Conservation (phyloP, 2,329 filamentous ascomycete species). For the Fusarium begoniae region DNA sequence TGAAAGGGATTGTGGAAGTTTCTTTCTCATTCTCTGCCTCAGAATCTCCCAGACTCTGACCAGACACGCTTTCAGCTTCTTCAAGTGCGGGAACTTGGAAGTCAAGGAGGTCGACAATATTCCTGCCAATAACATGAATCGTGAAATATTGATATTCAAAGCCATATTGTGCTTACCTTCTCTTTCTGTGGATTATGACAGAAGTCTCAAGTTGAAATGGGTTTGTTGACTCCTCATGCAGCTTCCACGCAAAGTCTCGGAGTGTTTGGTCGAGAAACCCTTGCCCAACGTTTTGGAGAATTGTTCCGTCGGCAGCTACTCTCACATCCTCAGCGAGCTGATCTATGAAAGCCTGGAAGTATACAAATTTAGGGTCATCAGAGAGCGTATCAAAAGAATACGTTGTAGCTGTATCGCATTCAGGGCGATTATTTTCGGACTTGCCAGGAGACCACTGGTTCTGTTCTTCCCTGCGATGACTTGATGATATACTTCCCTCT, state of each 20-base stretch:
- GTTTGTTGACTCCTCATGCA: not conserved
- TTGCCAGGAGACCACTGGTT: rapidly evolving
- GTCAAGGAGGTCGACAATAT: not conserved
- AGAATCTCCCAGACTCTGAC: rapidly evolving
- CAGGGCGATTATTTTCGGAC: rapidly evolving
- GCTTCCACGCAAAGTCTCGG: slow-evolving; percentile 1
- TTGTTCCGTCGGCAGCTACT: rapidly evolving
- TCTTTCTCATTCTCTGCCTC: rapidly evolving
- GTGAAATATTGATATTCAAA: not conserved
- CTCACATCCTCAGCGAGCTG: not conserved
- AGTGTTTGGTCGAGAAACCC: rapidly evolving
- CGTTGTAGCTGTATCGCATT: not conserved
- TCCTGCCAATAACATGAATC: not conserved
- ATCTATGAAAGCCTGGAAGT: not conserved
- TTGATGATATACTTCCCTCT: rapidly evolving
- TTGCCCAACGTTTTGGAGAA: not conserved
- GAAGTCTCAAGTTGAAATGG: not conserved
- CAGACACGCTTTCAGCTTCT: not conserved
- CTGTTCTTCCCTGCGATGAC: rapidly evolving
- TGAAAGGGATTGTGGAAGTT: not conserved
- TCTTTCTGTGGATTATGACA: not conserved
- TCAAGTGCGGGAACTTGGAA: not conserved
- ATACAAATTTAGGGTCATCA: not conserved
- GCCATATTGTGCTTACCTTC: not conserved
- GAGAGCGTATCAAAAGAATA: not conserved